Conservation (phyloP, 176 grass and related monocot genomes). For the Saccharum officinarum region DNA sequence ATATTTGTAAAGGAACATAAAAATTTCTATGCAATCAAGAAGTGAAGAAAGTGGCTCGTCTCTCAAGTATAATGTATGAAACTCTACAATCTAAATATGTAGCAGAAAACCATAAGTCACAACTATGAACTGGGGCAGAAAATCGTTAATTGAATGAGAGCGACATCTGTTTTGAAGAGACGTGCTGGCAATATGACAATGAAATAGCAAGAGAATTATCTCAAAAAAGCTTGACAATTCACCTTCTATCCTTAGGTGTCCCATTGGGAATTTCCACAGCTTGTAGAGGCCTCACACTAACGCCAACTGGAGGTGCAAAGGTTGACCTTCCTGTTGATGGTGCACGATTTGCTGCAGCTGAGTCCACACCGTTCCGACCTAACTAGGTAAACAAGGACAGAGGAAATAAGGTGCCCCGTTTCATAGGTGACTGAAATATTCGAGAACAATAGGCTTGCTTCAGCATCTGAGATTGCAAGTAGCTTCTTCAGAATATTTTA, state of each 20-base stretch:
- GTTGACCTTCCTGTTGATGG: conserved; percentile 62
- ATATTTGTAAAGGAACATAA: not conserved
- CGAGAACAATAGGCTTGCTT: not conserved
- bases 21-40: not conserved
- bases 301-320: conserved; percentile 56
- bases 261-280: conserved; percentile 54
- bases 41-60: not conserved
- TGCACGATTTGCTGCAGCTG: conserved; percentile 45
- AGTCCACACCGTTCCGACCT: conserved; percentile 61
- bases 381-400: conserved; percentile 71
- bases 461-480: not conserved
- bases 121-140: not conserved
- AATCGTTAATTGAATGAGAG: not conserved
- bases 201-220: conserved; percentile 2
- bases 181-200: not conserved
- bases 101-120: not conserved
- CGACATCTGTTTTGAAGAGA: conserved; percentile 3
- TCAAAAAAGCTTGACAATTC: not conserved
- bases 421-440: conserved; percentile 26
- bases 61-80: not conserved
- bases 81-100: not conserved
- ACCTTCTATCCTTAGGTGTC: conserved; percentile 59
- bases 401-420: conserved; percentile 29
- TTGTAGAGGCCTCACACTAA: conserved; percentile 52
- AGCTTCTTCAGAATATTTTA: not conserved